phyloP scores from a whole-genome alignment of 495 filamentous ascomycete species.

The Amphirosellinia nigrospora region DNA sequence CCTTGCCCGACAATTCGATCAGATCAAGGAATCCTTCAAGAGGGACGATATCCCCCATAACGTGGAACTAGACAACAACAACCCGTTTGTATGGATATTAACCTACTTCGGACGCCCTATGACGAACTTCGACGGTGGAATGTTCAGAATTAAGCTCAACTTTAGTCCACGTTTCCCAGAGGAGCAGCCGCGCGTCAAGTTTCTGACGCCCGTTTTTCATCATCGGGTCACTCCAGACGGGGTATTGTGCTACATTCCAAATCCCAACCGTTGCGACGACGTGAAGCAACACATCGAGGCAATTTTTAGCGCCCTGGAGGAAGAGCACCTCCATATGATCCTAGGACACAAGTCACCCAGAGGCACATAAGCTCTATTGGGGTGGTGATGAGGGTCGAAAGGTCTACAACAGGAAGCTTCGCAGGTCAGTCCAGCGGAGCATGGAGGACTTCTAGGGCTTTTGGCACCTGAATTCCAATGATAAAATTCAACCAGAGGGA shows the following conservation, averaged over 20 bases:
- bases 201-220: constrained; percentile 85
- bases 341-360: constrained; percentile 86
- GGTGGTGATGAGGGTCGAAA: constrained; percentile 78
- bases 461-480: neutral
- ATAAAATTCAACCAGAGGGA: neutral
- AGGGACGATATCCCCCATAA: constrained; percentile 71
- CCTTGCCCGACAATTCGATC: constrained; percentile 81
- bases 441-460: constrained; percentile 51
- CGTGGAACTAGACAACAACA: constrained; percentile 73
- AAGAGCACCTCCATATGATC: constrained; percentile 90
- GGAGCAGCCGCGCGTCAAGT: constrained; percentile 85
- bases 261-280: constrained; percentile 68
- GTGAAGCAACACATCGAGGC: constrained; percentile 84
- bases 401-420: constrained; percentile 80
- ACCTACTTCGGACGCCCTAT: constrained; percentile 92
- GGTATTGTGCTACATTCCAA: constrained; percentile 81
- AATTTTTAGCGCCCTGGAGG: constrained; percentile 82
- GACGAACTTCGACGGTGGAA: constrained; percentile 91
- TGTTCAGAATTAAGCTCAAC: constrained; percentile 79
- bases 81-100: constrained; percentile 69
- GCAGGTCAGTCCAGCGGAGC: constrained; percentile 63
- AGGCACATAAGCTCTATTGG: constrained; percentile 89
- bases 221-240: constrained; percentile 82
- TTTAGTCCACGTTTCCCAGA: constrained; percentile 90
- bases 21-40: constrained; percentile 76